Evolutionary conservation across 108 stramenopile species (phyloP), one percentile per base, ranked within the genome.

Genomic region (Skeletonema tropicum): DNA sequence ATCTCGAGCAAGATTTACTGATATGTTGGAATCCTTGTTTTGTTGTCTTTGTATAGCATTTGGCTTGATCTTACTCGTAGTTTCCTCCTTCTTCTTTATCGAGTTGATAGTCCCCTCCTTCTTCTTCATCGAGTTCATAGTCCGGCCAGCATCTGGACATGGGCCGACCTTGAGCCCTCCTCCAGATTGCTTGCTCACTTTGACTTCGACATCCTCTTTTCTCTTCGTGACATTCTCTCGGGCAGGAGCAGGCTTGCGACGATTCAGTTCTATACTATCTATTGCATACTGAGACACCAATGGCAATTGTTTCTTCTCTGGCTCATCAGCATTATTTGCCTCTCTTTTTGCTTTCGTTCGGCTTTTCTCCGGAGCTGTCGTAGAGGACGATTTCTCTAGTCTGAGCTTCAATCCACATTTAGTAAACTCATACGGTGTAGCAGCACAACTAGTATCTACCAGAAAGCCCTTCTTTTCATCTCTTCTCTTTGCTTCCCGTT

Each of bases 321-420:
- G 14, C 38, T 38, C 10, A 11, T 38, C 38, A 38, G 38, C 10
- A 11, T 38, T 38, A 38, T 61, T 61, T 5, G 60, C 1, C 0
- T 19, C 33, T 61, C 19, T 21, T 4, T 19, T 21, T n/a, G 33
- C 32, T 33, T n/a, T 23, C 11, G 57, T 35, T 21, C 33, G 33
- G 19, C 55, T 48, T 10, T 55, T 66, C 29, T 52, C n/a, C 3
- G 10, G 48, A 48, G 48, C 48, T n/a, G n/a, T n/a, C n/a, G n/a
- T n/a, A n/a, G 0, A 46, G 13, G 45, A 11, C 17, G 48, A 48
- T 17, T n/a, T 19, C 5, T 19, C 48, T 48, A 48, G 48, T 11
- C 75, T 82, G 17, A 82, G 75, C 57, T 68, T 82, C 46, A 82
- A 68, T 29, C 81, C 81, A 63, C 70, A 75, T 21, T 74, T 82